Base-by-base conservation (phyloP, 2,329 filamentous ascomycete species). In the Alternaria brassicicola region DNA sequence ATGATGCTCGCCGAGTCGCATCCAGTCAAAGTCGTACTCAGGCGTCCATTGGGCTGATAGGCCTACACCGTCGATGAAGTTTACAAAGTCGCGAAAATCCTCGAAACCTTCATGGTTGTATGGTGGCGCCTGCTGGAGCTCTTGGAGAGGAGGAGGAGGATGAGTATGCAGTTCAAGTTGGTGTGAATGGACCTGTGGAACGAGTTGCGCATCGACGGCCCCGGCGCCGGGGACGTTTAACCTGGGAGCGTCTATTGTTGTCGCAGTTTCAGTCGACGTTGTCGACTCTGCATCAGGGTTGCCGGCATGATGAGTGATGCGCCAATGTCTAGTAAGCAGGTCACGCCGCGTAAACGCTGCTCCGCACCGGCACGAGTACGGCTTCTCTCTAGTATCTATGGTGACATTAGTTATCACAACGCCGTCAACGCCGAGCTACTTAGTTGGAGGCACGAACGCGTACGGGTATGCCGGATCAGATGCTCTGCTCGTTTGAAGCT, bases 31-130 rank as follows among this genome's bases (percentile, higher is more conserved):
- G n/a, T 69, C 61, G 51, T 71, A 72, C 46, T 73, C 68, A 8
- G 70, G 70, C 6, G 70, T 72, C 69, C 70, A 73, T 46, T 72
- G 70, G 1, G 70, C 70, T 15, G 68, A 72, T 13, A 70, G 58
- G 3, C 70, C 70, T 10, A 73, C 70, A n/a, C 70, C 68, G 56
- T 73, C 70, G 39, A 73, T 73, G 55, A 73, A 73, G 45, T 73
- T 73, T 19, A 71, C 69, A 36, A 73, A 73, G 36, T 72, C 70
- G 26, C 70, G 68, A 39, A 73, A 73, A 21, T 73, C 70, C 25
- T 73, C 69, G 30, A 72, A 59, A 6, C 66, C 65, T 58, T 72
- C 68, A 25, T 72, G 69, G 30, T 65, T 61, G 38, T 62, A 68
- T 4, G 57, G 33, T 7, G 55, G 42, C 10, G 43, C 35, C 21